Evolutionary conservation across 2,329 filamentous ascomycete species (phyloP).

Genomic region (Diaporthe amygdali): DNA sequence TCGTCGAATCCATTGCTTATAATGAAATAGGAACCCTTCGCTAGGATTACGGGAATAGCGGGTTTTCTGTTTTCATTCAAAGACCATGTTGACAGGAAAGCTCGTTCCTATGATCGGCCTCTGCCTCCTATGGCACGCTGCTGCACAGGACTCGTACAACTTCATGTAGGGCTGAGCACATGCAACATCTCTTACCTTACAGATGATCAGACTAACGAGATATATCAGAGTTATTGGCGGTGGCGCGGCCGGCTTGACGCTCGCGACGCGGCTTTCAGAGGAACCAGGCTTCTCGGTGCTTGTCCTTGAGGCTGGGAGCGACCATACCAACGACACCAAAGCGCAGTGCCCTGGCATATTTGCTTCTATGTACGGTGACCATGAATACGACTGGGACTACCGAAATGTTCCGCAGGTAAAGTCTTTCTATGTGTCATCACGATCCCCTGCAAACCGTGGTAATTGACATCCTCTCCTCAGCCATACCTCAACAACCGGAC

Average conservation of each 20-base stretch:
- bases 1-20: not conserved
- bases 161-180: not conserved
- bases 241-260: slow-evolving; percentile 19
- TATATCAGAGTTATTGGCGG: slow-evolving; percentile 17
- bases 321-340: slow-evolving; percentile 7
- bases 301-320: not conserved
- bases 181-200: not conserved
- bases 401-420: not conserved
- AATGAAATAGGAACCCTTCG: too few relatives aligned
- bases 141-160: not conserved
- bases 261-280: slow-evolving; percentile 18
- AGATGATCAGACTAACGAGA: not conserved
- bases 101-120: not conserved
- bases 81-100: not conserved
- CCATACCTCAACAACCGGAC: not conserved
- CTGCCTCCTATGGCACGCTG: not conserved
- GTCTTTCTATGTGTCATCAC: too few relatives aligned
- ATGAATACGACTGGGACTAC: slow-evolving; percentile 3
- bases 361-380: slow-evolving; percentile 1
- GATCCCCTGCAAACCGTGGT: too few relatives aligned
- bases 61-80: not conserved
- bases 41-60: not conserved
- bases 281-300: slow-evolving; percentile 1
- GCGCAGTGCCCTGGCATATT: not conserved
- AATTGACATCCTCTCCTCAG: not conserved